Percentiles rank a stretch among this genome's conserved stretches.
These are phyloP conservation scores for Podosphaera aphanis DNA, from an alignment of 2,329 filamentous ascomycete species.

Conservation along the genomic window DNA sequence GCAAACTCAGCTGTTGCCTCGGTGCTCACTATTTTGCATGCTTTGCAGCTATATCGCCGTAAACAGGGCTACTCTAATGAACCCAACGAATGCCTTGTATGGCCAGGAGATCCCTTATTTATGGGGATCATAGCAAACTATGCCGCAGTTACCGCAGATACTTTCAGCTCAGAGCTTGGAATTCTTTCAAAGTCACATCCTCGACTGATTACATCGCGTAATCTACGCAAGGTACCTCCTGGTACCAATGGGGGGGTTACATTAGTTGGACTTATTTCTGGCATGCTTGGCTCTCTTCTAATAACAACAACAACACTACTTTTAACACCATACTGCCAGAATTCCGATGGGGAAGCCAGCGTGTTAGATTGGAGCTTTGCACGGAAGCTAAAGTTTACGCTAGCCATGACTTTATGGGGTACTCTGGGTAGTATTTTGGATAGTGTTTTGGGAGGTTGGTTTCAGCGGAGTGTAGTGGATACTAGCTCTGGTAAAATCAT, in stretches of 20 bases:
- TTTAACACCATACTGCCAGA: slow-evolving; percentile 43
- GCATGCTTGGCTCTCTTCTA: slow-evolving; percentile 45
- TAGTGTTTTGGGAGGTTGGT: slow-evolving; percentile 60
- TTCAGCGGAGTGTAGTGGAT: slow-evolving; percentile 75
- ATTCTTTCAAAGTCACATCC: slow-evolving; percentile 59
- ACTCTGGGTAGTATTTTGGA: slow-evolving; percentile 63
- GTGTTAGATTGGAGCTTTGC: slow-evolving; percentile 27
- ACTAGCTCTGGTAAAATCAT: slow-evolving; percentile 66
- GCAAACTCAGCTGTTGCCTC: slow-evolving; percentile 70
- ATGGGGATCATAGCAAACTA: slow-evolving; percentile 60
- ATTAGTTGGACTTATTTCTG: slow-evolving; percentile 45
- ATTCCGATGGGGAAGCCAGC: slow-evolving; percentile 3
- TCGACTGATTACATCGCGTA: slow-evolving; percentile 63
- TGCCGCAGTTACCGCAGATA: slow-evolving; percentile 76
- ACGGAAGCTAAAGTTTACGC: slow-evolving; percentile 23
- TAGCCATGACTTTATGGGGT: slow-evolving; percentile 46
- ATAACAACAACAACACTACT: slow-evolving; percentile 40
- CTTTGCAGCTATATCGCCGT: slow-evolving; percentile 32
- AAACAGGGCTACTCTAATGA: slow-evolving; percentile 8
- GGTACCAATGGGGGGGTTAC: slow-evolving; percentile 93
- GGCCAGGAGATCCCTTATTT: slow-evolving; percentile 37
- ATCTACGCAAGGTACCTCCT: slow-evolving; percentile 53
- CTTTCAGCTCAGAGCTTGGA: slow-evolving; percentile 83
- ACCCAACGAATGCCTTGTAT: slow-evolving; percentile 26
- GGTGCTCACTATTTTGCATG: slow-evolving; percentile 33